These are phyloP conservation scores for Coemansia sp. DNA, from an alignment of 192 early-diverging fungal species.

Conservation along the genomic window DNA sequence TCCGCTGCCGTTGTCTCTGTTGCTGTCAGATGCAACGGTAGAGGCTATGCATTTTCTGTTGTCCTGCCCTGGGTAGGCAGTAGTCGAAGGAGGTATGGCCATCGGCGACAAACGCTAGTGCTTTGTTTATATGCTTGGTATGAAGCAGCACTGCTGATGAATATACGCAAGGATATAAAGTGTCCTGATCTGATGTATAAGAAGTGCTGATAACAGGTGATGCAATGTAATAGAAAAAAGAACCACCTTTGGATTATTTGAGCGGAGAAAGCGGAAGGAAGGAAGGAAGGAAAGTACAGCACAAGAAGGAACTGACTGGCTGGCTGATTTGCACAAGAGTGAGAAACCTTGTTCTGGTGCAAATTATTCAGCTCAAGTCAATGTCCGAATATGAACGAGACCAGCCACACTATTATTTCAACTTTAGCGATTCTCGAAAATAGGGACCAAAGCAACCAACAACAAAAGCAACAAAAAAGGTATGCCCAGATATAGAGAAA, in stretches of 20 bases:
- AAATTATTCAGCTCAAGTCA: neutral
- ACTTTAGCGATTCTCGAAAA: neutral
- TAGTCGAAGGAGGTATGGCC: slow-evolving; percentile 6
- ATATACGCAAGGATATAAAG: neutral
- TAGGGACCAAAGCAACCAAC: slow-evolving; percentile 4
- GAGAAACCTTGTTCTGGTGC: neutral
- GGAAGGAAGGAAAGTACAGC: neutral
- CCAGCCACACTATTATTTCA: slow-evolving; percentile 8
- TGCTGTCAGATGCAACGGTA: neutral
- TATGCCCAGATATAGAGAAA: neutral
- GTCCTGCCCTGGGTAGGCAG: slow-evolving; percentile 1
- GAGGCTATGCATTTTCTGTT: neutral
- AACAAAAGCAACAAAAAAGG: neutral
- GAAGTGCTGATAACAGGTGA: neutral
- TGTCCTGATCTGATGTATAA: slow-evolving; percentile 11
- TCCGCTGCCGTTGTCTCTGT: neutral
- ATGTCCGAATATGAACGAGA: slow-evolving; percentile 1
- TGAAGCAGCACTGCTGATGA: neutral
- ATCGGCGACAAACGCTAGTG: neutral
- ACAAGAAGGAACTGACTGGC: neutral
- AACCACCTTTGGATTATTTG: neutral
- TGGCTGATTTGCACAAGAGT: neutral
- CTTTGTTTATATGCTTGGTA: neutral
- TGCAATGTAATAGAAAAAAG: neutral
- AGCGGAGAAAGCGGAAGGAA: neutral